Base-by-base conservation (phyloP, 352 stramenopile species). In the Aphanomyces invadans region DNA sequence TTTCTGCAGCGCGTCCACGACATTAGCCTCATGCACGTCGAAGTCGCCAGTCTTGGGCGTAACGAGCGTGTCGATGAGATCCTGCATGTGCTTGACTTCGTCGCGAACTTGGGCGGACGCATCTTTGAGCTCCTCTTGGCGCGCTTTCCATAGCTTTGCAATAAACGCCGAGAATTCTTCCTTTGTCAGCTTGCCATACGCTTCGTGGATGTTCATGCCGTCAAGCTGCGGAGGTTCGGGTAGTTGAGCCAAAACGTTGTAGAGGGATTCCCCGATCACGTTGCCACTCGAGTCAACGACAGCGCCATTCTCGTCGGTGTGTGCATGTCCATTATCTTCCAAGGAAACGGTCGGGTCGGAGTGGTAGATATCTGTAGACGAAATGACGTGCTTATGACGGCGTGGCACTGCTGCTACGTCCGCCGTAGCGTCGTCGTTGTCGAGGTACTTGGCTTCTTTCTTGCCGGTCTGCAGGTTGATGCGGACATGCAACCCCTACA, bases 251-350 rank as follows among this genome's bases (percentile, higher is more conserved):
- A 94, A 69, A 53, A 87, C 77, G 48, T 94, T 84, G 55, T 87
- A 91, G 32, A 94, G 90, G 66, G 91, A 92, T n/a, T 94, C 85
- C 42, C 89, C 79, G 68, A 92, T 92, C 79, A 82, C 89, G 55
- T 88, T n/a, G n/a, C n/a, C n/a, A n/a, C n/a, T n/a, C n/a, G n/a
- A n/a, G n/a, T n/a, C n/a, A n/a, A n/a, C n/a, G n/a, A n/a, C n/a
- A n/a, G n/a, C 76, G 1, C 80, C 81, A 33, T 91, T 80, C 25
- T 69, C 52, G n/a, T 69, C 62, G n/a, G 68, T 45, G n/a, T 62
- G 59, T 12, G 36, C 10, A 26, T 7, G 10, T 12, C n/a, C 65
- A 59, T 77, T 71, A 29, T 84, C 76, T 7, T 72, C 28, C 19
- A 11, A 10, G 9, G 28, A 29, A 17, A 45, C 38, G 19, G 9